Conservation (phyloP, 352 stramenopile species). For the Phytophthora pinifolia region DNA sequence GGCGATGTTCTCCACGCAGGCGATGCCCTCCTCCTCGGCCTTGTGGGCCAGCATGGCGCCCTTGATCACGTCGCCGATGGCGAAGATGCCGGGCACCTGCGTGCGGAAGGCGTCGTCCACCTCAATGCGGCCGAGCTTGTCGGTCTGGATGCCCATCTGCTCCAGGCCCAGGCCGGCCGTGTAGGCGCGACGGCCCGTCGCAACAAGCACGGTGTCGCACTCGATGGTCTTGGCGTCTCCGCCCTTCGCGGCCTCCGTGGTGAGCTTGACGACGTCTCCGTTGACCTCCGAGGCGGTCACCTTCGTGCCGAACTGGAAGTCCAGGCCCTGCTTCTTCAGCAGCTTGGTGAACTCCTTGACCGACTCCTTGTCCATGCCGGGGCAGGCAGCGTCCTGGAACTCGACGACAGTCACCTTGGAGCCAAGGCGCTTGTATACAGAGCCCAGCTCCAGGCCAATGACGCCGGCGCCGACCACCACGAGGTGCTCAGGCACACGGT, state of each 20-base stretch:
- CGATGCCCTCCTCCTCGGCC: conserved; percentile 99
- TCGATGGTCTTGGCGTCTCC: conserved; percentile 62
- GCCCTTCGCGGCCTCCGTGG: conserved; percentile 88
- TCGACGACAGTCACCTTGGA: conserved; percentile 97
- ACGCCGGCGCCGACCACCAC: conserved; percentile 97
- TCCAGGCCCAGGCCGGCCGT: conserved; percentile 96
- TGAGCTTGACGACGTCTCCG: conserved; percentile 94
- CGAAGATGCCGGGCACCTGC: conserved; percentile 93
- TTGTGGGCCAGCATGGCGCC: conserved; percentile 99
- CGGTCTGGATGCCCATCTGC: conserved; percentile 96
- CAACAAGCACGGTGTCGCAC: conserved; percentile 80
- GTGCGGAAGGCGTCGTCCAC: conserved; percentile 98
- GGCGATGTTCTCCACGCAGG: conserved; percentile 96
- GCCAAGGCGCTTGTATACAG: conserved; percentile 96
- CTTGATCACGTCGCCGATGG: conserved; percentile 98
- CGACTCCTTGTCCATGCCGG: conserved; percentile 93
- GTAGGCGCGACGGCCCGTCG: conserved; percentile 94
- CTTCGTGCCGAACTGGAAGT: conserved; percentile 98
- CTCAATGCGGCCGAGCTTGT: conserved; percentile 96
- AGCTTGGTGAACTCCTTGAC: conserved; percentile 97
- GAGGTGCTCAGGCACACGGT: conserved; percentile 93
- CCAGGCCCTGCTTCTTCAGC: conserved; percentile 98
- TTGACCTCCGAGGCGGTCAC: conserved; percentile 93
- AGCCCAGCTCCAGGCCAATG: conserved; percentile 99
- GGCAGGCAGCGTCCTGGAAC: conserved; percentile 95